Percentiles rank a stretch among this genome's conserved stretches.
phyloP scores from a whole-genome alignment of 306 rosid species.

The Neltuma alba region DNA sequence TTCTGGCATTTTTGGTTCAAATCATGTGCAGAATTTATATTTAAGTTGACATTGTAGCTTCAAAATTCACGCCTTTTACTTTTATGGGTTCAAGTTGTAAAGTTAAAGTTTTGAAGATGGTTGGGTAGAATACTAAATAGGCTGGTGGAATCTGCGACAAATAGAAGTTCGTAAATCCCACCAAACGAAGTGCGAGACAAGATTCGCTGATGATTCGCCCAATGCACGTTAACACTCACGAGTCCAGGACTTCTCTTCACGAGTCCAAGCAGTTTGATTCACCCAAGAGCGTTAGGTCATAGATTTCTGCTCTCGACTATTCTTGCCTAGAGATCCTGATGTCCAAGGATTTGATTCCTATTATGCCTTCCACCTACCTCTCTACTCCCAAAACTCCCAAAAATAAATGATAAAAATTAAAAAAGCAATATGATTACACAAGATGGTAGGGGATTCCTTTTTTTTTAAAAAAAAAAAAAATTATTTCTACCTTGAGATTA shows the following conservation, averaged over 20 bases:
- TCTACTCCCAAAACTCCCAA: no score
- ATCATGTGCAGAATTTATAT: neutral
- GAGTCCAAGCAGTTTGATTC: no score
- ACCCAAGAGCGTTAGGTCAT: neutral
- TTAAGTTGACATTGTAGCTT: neutral
- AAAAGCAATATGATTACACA: neutral
- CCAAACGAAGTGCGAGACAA: neutral
- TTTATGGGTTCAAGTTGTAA: neutral
- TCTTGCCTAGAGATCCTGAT: neutral
- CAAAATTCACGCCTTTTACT: neutral
- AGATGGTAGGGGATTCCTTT: neutral
- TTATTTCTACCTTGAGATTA: neutral
- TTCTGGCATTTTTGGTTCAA: neutral
- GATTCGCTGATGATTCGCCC: neutral
- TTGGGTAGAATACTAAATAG: neutral
- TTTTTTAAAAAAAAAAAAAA: no score
- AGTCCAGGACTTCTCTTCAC: neutral
- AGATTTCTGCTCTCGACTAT: neutral
- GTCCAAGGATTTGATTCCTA: neutral
- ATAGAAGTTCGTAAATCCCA: neutral
- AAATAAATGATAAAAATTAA: neutral
- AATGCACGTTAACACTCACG: neutral
- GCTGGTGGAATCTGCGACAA: neutral
- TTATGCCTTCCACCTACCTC: no score
- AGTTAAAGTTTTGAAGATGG: neutral